Evolutionary conservation across 495 filamentous ascomycete genomes (phyloP).

Genomic region (Delitschia confertaspora): DNA sequence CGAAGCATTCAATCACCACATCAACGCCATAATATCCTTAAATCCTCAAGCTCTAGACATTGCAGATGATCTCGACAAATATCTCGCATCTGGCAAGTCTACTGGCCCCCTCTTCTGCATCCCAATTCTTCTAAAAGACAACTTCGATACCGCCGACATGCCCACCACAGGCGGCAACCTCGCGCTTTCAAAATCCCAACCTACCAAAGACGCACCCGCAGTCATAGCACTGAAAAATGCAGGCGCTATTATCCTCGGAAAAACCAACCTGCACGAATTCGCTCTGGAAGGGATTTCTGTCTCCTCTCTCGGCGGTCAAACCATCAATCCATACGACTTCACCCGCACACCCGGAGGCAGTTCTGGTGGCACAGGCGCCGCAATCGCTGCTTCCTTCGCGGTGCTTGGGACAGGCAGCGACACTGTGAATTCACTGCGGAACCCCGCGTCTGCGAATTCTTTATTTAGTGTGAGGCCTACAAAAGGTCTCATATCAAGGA

Average conservation of each 20-base stretch:
- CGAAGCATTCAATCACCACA: slow-evolving; percentile 44
- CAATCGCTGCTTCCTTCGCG: slow-evolving; percentile 50
- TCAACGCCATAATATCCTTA: slow-evolving; percentile 50
- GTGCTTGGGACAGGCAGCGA: slow-evolving; percentile 54
- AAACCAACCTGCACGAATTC: slow-evolving; percentile 57
- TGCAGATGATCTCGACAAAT: slow-evolving; percentile 42
- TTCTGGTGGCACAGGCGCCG: slow-evolving; percentile 54
- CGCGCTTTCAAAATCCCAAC: slow-evolving; percentile 40
- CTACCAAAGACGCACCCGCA: slow-evolving; percentile 41
- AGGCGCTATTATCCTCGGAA: slow-evolving; percentile 58
- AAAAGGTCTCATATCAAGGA: slow-evolving; percentile 43
- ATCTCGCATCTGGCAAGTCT: slow-evolving; percentile 39
- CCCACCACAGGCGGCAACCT: slow-evolving; percentile 48
- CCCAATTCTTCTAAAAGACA: slow-evolving; percentile 56
- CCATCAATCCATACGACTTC: slow-evolving; percentile 53
- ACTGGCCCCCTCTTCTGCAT: slow-evolving; percentile 47
- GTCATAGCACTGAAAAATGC: slow-evolving; percentile 44
- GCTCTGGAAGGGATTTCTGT: slow-evolving; percentile 54
- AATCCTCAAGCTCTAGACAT: slow-evolving; percentile 42
- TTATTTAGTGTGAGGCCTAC: slow-evolving; percentile 55
- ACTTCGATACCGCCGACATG: slow-evolving; percentile 45
- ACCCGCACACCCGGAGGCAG: slow-evolving; percentile 56
- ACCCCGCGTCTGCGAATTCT: slow-evolving; percentile 53
- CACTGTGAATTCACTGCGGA: slow-evolving; percentile 54
- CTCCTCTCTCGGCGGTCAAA: slow-evolving; percentile 54